These are phyloP conservation scores for Populus hybrid DNA, from an alignment of 441 rosid genomes.

Conservation along the genomic window DNA sequence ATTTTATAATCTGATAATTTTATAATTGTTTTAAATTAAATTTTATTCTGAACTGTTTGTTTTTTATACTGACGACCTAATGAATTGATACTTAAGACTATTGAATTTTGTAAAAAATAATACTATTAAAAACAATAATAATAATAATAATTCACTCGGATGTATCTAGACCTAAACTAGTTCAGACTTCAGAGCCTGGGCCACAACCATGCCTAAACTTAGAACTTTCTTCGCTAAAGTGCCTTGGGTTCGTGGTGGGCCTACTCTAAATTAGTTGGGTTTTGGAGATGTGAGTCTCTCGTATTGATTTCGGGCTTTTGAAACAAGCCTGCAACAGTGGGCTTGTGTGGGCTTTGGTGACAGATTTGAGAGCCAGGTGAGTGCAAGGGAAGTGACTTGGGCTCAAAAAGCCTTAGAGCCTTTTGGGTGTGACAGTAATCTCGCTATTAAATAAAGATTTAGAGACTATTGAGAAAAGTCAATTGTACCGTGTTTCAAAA, in stretches of 20 bases:
- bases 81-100: too few relatives aligned
- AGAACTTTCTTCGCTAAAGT: not conserved
- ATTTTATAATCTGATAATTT: too few relatives aligned
- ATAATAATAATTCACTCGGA: not conserved
- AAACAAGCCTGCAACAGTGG: not conserved
- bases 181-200: not conserved
- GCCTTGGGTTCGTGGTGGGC: not conserved
- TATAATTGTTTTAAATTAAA: too few relatives aligned
- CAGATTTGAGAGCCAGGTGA: not conserved
- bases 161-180: not conserved
- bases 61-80: too few relatives aligned
- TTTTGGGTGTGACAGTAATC: too few relatives aligned
- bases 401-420: not conserved
- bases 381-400: not conserved
- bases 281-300: not conserved
- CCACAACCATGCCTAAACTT: not conserved
- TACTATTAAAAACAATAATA: too few relatives aligned
- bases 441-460: too few relatives aligned
- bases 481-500: too few relatives aligned
- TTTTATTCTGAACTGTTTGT: too few relatives aligned
- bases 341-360: too few relatives aligned
- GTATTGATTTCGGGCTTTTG: not conserved
- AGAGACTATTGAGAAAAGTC: too few relatives aligned
- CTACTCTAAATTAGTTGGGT: not conserved
- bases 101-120: too few relatives aligned